phyloP scores from a whole-genome alignment of 352 stramenopile genomes.

The Phytophthora nicotianae region DNA sequence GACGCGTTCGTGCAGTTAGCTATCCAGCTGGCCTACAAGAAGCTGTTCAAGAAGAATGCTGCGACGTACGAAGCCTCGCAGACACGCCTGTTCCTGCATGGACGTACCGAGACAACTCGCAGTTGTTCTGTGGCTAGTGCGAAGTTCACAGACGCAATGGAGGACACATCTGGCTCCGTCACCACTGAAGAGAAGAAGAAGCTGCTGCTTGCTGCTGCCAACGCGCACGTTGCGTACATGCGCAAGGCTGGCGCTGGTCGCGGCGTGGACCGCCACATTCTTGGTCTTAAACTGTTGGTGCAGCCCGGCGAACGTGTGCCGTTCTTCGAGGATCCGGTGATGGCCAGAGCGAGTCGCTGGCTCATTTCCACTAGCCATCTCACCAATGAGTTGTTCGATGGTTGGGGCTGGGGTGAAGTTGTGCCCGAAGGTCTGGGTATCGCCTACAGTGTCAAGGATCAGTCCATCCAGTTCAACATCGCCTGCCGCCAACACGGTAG shows the following conservation, averaged over 20 bases:
- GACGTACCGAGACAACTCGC: slow-evolving; percentile 92
- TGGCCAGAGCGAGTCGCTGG: slow-evolving; percentile 73
- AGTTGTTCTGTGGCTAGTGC: slow-evolving; percentile 81
- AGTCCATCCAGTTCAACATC: slow-evolving; percentile 87
- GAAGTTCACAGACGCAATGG: slow-evolving; percentile 90
- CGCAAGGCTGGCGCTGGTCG: slow-evolving; percentile 67
- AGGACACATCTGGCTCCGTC: slow-evolving; percentile 40
- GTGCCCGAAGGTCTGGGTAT: slow-evolving; percentile 81
- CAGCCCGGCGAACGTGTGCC: slow-evolving; percentile 52
- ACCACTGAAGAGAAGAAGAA: slow-evolving; percentile 48
- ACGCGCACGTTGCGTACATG: slow-evolving; percentile 72
- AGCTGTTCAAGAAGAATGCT: slow-evolving; percentile 64
- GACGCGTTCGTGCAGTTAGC: slow-evolving; percentile 96
- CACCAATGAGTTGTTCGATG: slow-evolving; percentile 84
- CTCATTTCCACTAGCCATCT: slow-evolving; percentile 83
- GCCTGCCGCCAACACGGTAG: slow-evolving; percentile 61
- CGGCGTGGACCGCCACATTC: slow-evolving; percentile 94
- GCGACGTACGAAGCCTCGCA: slow-evolving; percentile 96
- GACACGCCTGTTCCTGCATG: slow-evolving; percentile 94
- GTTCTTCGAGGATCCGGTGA: slow-evolving; percentile 77
- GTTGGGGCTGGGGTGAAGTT: slow-evolving; percentile 85
- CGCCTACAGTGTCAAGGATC: slow-evolving; percentile 82
- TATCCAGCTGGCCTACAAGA: slow-evolving; percentile 93
- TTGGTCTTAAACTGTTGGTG: slow-evolving; percentile 85
- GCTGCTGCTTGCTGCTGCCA: slow-evolving; percentile 48